phyloP scores from a whole-genome alignment of 2,329 filamentous ascomycete species.

The Thielaviopsis euricoi region DNA sequence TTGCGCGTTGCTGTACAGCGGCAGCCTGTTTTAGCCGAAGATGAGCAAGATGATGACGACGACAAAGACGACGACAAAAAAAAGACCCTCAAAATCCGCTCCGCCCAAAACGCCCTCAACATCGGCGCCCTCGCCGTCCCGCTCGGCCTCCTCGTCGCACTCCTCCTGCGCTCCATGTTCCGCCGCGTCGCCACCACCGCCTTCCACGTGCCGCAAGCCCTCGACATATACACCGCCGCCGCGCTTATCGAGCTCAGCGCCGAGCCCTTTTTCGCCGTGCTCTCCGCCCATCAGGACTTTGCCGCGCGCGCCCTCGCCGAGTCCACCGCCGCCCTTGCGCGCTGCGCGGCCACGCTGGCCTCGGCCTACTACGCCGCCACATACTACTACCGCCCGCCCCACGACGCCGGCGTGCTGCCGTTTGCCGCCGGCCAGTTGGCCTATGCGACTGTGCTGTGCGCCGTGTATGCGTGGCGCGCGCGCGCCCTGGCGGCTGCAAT shows the following conservation, averaged over 20 bases:
- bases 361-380: constrained; percentile 46
- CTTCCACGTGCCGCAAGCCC: constrained; percentile 41
- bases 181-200: constrained; percentile 30
- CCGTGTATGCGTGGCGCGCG: constrained; percentile 53
- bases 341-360: constrained; percentile 60
- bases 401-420: constrained; percentile 60
- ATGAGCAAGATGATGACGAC: constrained; percentile 15
- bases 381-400: constrained; percentile 21
- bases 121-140: constrained; percentile 64
- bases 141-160: constrained; percentile 49
- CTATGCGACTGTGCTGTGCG: constrained; percentile 53
- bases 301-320: constrained; percentile 69
- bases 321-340: constrained; percentile 59
- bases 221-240: constrained; percentile 39
- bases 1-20: constrained; percentile 83
- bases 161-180: constrained; percentile 52
- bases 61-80: constrained; percentile 10
- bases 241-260: constrained; percentile 59
- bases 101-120: constrained; percentile 68
- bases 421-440: constrained; percentile 76
- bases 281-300: constrained; percentile 69
- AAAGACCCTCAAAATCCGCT: constrained; percentile 14
- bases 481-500: constrained; percentile 34
- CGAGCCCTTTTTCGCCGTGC: constrained; percentile 78
- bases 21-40: constrained; percentile 28